These are phyloP conservation scores for Xylaria telfairii DNA, from an alignment of 495 filamentous ascomycete genomes.

Conservation along the genomic window DNA sequence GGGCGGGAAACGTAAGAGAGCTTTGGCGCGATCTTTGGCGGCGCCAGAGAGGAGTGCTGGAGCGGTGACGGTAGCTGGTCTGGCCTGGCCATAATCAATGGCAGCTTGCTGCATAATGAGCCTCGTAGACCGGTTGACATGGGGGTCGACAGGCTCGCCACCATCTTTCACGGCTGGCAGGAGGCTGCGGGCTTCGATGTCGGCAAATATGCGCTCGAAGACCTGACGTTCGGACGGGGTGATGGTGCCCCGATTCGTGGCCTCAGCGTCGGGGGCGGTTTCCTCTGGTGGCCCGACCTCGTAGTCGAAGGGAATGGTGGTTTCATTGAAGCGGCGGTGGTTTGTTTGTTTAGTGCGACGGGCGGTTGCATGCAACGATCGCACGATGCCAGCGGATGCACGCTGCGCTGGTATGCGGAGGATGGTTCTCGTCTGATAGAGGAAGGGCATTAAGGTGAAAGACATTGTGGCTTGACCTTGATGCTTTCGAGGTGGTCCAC, in stretches of 20 bases:
- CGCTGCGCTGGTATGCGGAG: slow-evolving; percentile 39
- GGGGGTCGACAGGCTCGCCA: neutral
- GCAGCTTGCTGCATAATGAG: slow-evolving; percentile 46
- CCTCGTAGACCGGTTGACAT: slow-evolving; percentile 30
- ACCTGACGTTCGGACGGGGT: slow-evolving; percentile 59
- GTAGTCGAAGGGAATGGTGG: slow-evolving; percentile 21
- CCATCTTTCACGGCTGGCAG: slow-evolving; percentile 24
- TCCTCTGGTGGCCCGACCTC: neutral
- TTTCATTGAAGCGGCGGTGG: neutral
- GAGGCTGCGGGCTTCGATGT: slow-evolving; percentile 49
- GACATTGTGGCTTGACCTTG: slow-evolving; percentile 34
- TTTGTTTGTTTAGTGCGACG: no score
- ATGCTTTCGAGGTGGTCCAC: neutral
- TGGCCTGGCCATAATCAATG: slow-evolving; percentile 27
- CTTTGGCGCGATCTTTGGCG: slow-evolving; percentile 39
- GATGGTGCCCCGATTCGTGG: slow-evolving; percentile 52
- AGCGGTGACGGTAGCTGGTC: slow-evolving; percentile 21
- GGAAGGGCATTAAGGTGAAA: slow-evolving; percentile 61
- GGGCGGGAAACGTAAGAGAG: slow-evolving; percentile 49
- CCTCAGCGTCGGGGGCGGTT: neutral
- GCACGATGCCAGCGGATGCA: slow-evolving; percentile 25
- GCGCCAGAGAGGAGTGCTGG: slow-evolving; percentile 21
- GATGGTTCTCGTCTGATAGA: slow-evolving; percentile 75
- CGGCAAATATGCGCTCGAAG: slow-evolving; percentile 66
- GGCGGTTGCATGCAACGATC: slow-evolving; percentile 29